These are phyloP conservation scores for Calonectria henricotiae DNA, from an alignment of 2,329 filamentous ascomycete genomes.

Conservation along the genomic window DNA sequence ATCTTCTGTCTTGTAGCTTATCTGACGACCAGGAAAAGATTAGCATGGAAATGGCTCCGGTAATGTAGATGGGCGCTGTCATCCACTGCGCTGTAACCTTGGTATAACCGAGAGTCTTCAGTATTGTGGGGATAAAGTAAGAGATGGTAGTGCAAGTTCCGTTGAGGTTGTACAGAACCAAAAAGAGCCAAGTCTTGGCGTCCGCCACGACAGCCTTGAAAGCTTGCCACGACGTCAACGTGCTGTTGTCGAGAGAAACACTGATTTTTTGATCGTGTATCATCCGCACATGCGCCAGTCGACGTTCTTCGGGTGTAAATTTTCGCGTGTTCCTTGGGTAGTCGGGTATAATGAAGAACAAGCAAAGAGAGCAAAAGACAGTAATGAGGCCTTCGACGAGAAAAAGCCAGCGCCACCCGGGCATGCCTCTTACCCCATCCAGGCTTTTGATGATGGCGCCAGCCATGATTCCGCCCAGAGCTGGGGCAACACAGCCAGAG, in stretches of 20 bases:
- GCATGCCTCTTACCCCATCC: constrained; percentile 51
- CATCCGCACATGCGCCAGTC: constrained; percentile 43
- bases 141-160: constrained; percentile 64
- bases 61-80: constrained; percentile 51
- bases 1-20: constrained; percentile 46
- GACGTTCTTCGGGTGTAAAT: constrained; percentile 17
- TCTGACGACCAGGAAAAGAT: constrained; percentile 50
- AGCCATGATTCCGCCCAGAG: constrained; percentile 60
- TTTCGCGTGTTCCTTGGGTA: constrained; percentile 40
- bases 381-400: constrained; percentile 36
- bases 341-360: constrained; percentile 44
- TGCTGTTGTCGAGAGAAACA: constrained; percentile 31
- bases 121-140: constrained; percentile 58
- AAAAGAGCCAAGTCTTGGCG: constrained; percentile 63
- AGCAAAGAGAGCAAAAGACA: constrained; percentile 15
- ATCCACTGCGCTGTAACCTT: constrained; percentile 52
- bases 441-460: constrained; percentile 60
- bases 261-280: constrained; percentile 43
- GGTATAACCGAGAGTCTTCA: constrained; percentile 49
- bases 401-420: constrained; percentile 45
- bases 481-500: constrained; percentile 68
- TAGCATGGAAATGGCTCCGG: constrained; percentile 43
- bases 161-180: constrained; percentile 65
- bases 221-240: constrained; percentile 23
- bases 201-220: constrained; percentile 57